Percentiles rank a stretch among this genome's conserved stretches.
Conservation (phyloP, 352 stramenopile genomes). For the Halophytophthora batemanensis region DNA sequence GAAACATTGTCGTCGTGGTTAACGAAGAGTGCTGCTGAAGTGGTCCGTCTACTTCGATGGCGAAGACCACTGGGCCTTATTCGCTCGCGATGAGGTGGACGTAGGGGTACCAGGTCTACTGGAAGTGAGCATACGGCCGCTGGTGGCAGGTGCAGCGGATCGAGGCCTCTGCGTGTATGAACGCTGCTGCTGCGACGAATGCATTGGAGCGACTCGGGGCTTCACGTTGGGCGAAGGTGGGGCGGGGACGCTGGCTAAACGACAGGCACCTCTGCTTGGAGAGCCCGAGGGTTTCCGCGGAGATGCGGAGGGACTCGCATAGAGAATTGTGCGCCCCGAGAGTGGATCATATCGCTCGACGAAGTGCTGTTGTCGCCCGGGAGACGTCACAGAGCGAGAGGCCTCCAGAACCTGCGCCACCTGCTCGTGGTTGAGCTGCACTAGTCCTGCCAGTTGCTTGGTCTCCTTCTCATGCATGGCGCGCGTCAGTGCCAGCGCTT, state of each 20-base stretch:
- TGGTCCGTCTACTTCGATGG: neutral
- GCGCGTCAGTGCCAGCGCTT: conserved; percentile 42
- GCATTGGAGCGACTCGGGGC: neutral
- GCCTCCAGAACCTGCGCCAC: conserved; percentile 35
- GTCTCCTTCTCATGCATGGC: conserved; percentile 74
- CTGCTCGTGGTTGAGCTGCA: conserved; percentile 38
- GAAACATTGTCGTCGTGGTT: conserved; percentile 1
- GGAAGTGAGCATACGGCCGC: no score
- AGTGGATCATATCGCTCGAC: conserved; percentile 42
- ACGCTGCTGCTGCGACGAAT: no score
- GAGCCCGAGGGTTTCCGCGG: conserved; percentile 20
- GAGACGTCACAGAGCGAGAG: conserved; percentile 5
- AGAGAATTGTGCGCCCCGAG: conserved; percentile 33
- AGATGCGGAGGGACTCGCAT: conserved; percentile 13
- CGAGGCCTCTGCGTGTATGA: no score
- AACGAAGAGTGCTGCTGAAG: neutral
- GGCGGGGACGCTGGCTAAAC: conserved; percentile 10
- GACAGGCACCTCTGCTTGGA: conserved; percentile 7
- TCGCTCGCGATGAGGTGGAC: no score
- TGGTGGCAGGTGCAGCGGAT: no score
- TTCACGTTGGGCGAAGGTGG: conserved; percentile 3
- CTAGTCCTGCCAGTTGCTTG: conserved; percentile 45
- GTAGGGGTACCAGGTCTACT: no score
- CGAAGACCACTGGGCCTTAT: neutral
- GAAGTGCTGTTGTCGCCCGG: conserved; percentile 5